phyloP scores from a whole-genome alignment of 768 basidiomycete genomes.

The Leccinum sublutescens region DNA sequence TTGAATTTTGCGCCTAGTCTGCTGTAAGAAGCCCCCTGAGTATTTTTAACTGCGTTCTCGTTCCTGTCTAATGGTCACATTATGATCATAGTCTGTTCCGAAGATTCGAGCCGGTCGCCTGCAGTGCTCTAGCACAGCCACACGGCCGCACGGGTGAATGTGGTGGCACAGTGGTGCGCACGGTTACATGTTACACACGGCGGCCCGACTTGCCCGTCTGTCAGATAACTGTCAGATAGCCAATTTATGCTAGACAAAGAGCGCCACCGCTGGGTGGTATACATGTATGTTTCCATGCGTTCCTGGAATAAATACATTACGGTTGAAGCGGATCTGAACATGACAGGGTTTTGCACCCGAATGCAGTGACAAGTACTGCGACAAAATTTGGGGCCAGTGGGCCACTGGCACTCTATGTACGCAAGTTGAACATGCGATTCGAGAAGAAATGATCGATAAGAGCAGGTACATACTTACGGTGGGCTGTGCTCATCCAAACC shows the following conservation, averaged over 20 bases:
- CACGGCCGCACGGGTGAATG: neutral
- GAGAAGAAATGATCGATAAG: neutral
- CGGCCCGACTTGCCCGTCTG: neutral
- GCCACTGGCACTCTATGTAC: too few species aligned
- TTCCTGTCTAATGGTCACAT: too few species aligned
- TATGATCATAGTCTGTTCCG: too few species aligned
- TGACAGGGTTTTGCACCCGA: neutral
- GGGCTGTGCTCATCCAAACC: neutral
- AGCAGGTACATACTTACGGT: neutral
- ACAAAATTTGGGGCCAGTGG: neutral
- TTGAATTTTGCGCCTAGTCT: neutral
- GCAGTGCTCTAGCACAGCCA: neutral
- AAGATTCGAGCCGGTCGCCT: too few species aligned
- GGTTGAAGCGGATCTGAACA: neutral
- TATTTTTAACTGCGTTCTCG: too few species aligned
- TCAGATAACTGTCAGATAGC: neutral
- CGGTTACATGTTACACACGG: neutral
- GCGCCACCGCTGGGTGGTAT: neutral
- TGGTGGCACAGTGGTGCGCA: too few species aligned
- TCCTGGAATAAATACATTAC: neutral
- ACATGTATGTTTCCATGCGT: neutral
- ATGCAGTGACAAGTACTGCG: neutral
- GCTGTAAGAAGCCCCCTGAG: neutral
- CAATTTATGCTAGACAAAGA: neutral
- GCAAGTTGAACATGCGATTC: too few species aligned